Base-by-base conservation (phyloP, 305 asterid genomes). In the Fraxinus xanthoxyloides region DNA sequence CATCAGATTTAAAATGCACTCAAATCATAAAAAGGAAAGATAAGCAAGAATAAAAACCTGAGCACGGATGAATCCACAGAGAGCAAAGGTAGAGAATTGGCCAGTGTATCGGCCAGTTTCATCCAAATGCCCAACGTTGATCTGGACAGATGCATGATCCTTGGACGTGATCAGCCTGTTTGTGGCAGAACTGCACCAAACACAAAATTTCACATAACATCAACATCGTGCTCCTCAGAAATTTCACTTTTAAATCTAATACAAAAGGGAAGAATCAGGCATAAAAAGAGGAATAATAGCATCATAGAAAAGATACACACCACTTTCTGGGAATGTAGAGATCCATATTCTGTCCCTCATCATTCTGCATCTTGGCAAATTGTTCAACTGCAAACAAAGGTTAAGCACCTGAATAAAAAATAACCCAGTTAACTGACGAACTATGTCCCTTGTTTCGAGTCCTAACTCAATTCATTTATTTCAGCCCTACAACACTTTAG, bases 301-400 rank as follows among this genome's bases (percentile, higher is more conserved):
- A 24, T 24, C 72, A 61, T 26, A 63, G n/a, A 72, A 70, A 70
- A 24, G 9, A 28, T 28, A 28, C 76, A 75, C 70, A 85, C 87
- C 87, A 82, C 77, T 85, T 85, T 80, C 87, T 81, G 54, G 87
- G 87, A 28, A 85, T 81, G 76, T 85, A 82, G 51, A 85, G 85
- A 82, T 85, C 87, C 28, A 82, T 82, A 76, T 78, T 81, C 72
- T 82, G 83, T 19, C 85, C 83, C 76, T 85, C 87, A 0, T 85
- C 85, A 21, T 85, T 85, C 87, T 81, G 83, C 85, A 85, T 85
- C 83, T 82, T 82, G 81, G 48, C 61, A 43, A 6, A 72, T 12
- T 72, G 19, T 72, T 72, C 43, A 13, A 31, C 43, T 17, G 24
- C 40, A 72, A 72, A 15, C 72, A 23, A 24, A 63, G 72, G 32